Percentiles rank a stretch among this genome's conserved stretches.
Evolutionary conservation across 2,329 filamentous ascomycete genomes (phyloP).

Genomic region (Aspergillus sp.): DNA sequence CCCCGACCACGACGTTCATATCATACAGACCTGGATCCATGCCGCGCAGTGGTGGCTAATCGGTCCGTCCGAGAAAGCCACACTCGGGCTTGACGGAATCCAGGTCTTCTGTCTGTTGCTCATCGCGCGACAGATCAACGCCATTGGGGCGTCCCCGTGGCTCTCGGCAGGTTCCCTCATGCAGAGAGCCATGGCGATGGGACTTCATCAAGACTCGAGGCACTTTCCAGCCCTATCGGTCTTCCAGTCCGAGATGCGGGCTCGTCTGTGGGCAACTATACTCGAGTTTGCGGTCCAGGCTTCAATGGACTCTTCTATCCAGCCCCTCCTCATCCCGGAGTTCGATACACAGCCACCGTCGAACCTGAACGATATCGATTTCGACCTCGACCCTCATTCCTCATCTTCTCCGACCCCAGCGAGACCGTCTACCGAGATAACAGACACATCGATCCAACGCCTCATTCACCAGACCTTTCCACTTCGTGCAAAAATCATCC

Average conservation of each 20-base stretch:
- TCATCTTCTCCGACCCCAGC: neutral
- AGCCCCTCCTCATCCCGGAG: neutral
- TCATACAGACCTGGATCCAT: conserved; percentile 29
- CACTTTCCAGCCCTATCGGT: conserved; percentile 15
- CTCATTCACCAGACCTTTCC: neutral
- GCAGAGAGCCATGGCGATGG: conserved; percentile 27
- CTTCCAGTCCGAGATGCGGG: neutral
- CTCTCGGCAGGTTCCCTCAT: conserved; percentile 25
- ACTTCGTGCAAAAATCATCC: neutral
- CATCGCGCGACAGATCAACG: conserved; percentile 29
- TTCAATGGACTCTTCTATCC: neutral
- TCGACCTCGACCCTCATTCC: neutral
- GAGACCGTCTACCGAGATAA: neutral
- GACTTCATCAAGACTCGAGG: conserved; percentile 25
- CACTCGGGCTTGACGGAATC: conserved; percentile 29
- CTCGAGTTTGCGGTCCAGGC: neutral
- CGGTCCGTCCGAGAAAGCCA: conserved; percentile 33
- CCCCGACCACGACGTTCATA: conserved; percentile 9
- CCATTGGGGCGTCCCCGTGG: conserved; percentile 22
- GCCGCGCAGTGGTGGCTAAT: conserved; percentile 37
- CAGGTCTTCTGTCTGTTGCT: conserved; percentile 37
- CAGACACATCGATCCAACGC: neutral
- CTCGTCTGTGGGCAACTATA: neutral
- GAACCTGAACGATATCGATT: neutral
- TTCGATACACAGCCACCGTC: neutral